Evolutionary conservation across 306 rosid genomes (phyloP), one percentile per base, ranked within the genome.

Genomic region (Luffa acutangula): DNA sequence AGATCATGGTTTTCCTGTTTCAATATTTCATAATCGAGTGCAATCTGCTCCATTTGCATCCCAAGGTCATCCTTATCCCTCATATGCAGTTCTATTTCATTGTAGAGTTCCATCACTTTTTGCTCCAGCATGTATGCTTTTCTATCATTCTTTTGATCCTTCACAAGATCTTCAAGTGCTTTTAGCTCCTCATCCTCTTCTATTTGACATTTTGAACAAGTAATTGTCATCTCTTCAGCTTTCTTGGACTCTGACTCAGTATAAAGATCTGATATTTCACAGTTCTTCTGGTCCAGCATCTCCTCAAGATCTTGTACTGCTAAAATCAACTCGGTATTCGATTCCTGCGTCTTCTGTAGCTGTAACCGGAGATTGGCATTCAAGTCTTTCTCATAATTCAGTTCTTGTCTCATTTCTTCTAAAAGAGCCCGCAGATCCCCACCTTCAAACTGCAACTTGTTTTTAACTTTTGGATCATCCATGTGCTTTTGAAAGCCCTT

Each of bases 1-100:
- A 93, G 88, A 25, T 86, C 88, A 78, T 91, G 97, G 89, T 93
- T 93, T 90, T 90, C 97, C 84, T 95, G 99, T 66, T 95, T 95
- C 90, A 95, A 63, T 83, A 95, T 91, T 84, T 95, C 99, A 83
- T 89, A 92, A 85, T 95, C 99, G 42, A 95, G 92, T 18, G 96
- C 99, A 84, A 95, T 91, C 83, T 95, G 99, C 87, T 93, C 99
- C 86, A 93, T 82, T 81, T 95, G 99, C 94, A 93, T 88, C 81
- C 90, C 97, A 18, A 95, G 82, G 80, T 93, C 99, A 74, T 95
- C 97, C 88, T 86, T 95, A 87, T 93, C 96, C 85, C 92, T 87
- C 71, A 90, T 87, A 48, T 91, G 89, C 74, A 89, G 81, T 79
- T 95, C 97, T 33, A 95, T 88, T 89, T 95, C 97, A 33, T 92